phyloP scores from a whole-genome alignment of 2,329 filamentous ascomycete genomes.

The Epicoccum nigrum region DNA sequence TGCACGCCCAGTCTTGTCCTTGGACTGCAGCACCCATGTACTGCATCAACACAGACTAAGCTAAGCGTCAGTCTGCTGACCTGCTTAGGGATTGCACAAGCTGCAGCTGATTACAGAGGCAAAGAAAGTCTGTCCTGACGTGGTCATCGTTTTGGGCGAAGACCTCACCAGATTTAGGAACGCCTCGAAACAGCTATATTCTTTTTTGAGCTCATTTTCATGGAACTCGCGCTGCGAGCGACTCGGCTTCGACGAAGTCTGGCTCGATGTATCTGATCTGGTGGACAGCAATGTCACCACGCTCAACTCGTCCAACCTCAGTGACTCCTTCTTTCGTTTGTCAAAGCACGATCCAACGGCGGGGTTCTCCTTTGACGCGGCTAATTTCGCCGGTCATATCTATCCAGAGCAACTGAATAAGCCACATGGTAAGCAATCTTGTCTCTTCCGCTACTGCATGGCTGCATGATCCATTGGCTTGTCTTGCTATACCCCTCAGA shows the following conservation, averaged over 20 bases:
- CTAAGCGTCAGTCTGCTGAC: slow-evolving; percentile 31
- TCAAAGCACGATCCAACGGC: slow-evolving; percentile 72
- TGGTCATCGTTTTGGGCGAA: slow-evolving; percentile 84
- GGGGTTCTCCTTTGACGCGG: slow-evolving; percentile 83
- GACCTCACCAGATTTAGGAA: slow-evolving; percentile 76
- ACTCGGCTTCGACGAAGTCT: slow-evolving; percentile 90
- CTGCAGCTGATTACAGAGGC: slow-evolving; percentile 86
- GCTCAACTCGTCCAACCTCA: slow-evolving; percentile 69
- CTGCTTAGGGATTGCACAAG: slow-evolving; percentile 67
- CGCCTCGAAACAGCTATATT: slow-evolving; percentile 80
- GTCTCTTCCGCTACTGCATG: not conserved
- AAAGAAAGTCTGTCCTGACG: slow-evolving; percentile 77
- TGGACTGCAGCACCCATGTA: not conserved
- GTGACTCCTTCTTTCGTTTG: slow-evolving; percentile 79
- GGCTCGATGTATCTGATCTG: slow-evolving; percentile 83
- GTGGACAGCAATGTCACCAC: slow-evolving; percentile 79
- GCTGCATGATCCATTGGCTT: slow-evolving; percentile 5
- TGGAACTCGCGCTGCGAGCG: slow-evolving; percentile 82
- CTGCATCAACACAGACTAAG: not conserved
- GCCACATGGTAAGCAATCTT: slow-evolving; percentile 29
- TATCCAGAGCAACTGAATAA: slow-evolving; percentile 52
- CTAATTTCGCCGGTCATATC: slow-evolving; percentile 67
- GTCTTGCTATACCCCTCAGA: slow-evolving; percentile 6
- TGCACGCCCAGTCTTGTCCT: slow-evolving; percentile 7
- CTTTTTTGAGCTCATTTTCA: slow-evolving; percentile 72